Base-by-base conservation (phyloP, 2,329 filamentous ascomycete genomes). In the Fusarium buxicola region DNA sequence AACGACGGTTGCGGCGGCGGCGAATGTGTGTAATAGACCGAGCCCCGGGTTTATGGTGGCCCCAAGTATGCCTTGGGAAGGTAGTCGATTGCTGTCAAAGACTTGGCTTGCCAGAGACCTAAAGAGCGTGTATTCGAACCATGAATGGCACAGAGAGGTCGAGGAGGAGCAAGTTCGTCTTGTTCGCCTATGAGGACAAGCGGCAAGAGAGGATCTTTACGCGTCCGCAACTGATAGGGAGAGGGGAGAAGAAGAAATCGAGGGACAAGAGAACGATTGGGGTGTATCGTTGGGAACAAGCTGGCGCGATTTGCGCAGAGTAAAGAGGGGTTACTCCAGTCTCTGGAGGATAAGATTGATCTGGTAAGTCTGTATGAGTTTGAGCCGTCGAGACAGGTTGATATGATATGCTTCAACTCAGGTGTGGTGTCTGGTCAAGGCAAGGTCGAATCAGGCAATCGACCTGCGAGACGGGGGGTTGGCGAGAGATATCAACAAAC, bases 401-500 rank as follows among this genome's bases (percentile, higher is more conserved):
- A 25, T 16, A 35, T 39, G 21, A 28, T 21, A 21, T 21, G 21
- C 21, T 11, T 35, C 24, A 52, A 40, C 24, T 52, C 48, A 44
- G 48, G 39, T 43, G 30, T 35, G 31, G 28, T 50, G 48, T 65
- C 54, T 48, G 60, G 54, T 52, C 40, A 45, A 60, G 47, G 47
- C 30, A 39, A 48, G 38, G 38, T 65, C 45, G 62, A 65, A 62
- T 65, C 62, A 65, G 58, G 62, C 38, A 59, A 45, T 36, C 28
- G 16, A 43, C 18, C 16, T 21, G 38, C 15, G 35, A 63, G 40
- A 39, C 28, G 41, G 57, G 57, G 61, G 45, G 41, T 55, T n/a
- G 50, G 31, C 46, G 31, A 65, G 34, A 57, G 62, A 63, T 65
- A 65, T 65, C 54, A 55, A 66, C 35, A 58, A 53, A 63, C 38